Evolutionary conservation across 169 alveolate species (phyloP).

Genomic region (Cryptosporidium felis): DNA sequence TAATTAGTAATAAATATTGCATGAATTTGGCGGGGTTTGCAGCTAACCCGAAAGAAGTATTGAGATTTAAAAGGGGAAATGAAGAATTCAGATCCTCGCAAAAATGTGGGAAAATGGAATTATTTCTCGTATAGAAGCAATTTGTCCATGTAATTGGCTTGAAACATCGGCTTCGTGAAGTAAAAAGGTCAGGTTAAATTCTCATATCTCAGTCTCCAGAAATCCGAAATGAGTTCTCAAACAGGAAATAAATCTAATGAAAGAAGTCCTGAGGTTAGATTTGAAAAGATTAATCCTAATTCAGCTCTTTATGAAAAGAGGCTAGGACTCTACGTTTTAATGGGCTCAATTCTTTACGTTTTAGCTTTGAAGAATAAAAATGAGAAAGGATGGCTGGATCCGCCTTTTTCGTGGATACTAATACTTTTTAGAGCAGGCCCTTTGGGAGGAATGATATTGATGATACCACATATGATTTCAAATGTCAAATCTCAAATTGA

Average conservation of each 20-base stretch:
- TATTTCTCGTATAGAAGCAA: too few relatives aligned
- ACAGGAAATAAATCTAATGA: neutral
- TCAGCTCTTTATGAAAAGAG: constrained; percentile 19
- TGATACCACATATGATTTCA: constrained; percentile 61
- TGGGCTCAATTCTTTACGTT: constrained; percentile 53
- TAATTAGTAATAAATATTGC: neutral
- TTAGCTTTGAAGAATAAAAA: constrained; percentile 24
- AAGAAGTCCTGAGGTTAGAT: neutral
- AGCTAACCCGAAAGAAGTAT: neutral
- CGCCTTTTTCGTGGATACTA: constrained; percentile 35
- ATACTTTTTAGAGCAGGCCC: constrained; percentile 65
- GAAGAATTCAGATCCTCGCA: neutral
- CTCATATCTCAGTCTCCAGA: too few relatives aligned
- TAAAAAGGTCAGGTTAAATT: too few relatives aligned
- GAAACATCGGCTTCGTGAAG: too few relatives aligned
- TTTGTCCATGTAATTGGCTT: too few relatives aligned
- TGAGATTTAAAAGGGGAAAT: neutral
- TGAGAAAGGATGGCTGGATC: constrained; percentile 56
- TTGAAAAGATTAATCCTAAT: neutral
- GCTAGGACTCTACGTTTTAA: constrained; percentile 29
- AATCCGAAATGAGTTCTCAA: too few relatives aligned
- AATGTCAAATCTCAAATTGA: constrained; percentile 42
- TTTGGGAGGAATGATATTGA: constrained; percentile 49
- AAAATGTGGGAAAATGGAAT: constrained; percentile 3
- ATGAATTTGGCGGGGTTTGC: constrained; percentile 23